Base-by-base conservation (phyloP, 257 asterid species). In the Solanum dulcamara region DNA sequence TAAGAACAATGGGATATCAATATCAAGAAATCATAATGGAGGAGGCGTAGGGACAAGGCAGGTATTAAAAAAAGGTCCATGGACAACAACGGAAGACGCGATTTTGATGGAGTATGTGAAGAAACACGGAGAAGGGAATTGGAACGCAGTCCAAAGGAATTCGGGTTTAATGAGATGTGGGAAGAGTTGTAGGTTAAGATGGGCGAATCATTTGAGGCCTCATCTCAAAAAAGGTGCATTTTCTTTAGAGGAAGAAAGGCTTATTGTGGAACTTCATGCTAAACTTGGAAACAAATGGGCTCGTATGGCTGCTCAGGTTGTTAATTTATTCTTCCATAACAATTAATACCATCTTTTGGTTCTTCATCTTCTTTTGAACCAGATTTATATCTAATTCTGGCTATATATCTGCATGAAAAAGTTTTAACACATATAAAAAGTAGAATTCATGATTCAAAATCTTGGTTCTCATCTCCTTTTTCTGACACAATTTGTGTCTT, bases 141-240 rank as follows among this genome's bases (percentile, higher is more conserved):
- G 96, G 97, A 94, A 94, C 32, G 94, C 97, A 0, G 96, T 94
- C 2, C 96, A 92, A 46, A 87, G 91, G 68, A 92, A 92, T 72
- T 91, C 97, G 0, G 95, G 95, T 13, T 85, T 94, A 81, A 72
- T 91, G 93, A 86, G 97, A 83, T 92, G 96, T 20, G 97, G 96
- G 14, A 89, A 89, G 40, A 89, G 92, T 44, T 89, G 92, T 15
- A 85, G 92, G 85, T 81, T 89, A 8, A 86, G 92, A 83, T 89
- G 92, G 92, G 89, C 90, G 28, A 89, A 89, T 35, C 92, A 89
- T 40, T 79, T 89, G 32, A 64, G 92, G 86, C 92, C 92, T 24
- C 88, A 89, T 85, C 89, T 89, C n/a, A 88, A 87, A 22, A 89
- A 88, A 32, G 92, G 90, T 37, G 87, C 90, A 9, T 89, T 89